Base-by-base conservation (phyloP, 1,284 basidiomycete genomes). In the Trichosporon sp. region DNA sequence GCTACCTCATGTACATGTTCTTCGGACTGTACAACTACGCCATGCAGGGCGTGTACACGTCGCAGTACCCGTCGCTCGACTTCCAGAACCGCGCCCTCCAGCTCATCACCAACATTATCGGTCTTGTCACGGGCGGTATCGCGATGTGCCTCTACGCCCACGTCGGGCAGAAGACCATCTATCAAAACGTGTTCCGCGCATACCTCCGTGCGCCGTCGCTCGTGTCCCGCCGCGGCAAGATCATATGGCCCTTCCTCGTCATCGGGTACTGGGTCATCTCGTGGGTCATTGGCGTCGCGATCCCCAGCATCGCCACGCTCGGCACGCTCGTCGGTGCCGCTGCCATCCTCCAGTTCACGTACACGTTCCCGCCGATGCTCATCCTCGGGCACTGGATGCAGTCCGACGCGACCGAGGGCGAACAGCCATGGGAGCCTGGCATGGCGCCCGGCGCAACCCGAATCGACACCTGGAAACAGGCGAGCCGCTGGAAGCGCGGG, bases 61-160 rank as follows among this genome's bases (percentile, higher is more conserved):
- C 87, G 11, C 82, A 87, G 38, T 84, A 88, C 21, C 88, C 89
- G 0, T 90, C 86, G 79, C 89, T 90, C 75, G 90, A 90, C 31
- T 85, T 90, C 31, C 86, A 85, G 71, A 84, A 84, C 61, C 84
- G 84, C 75, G 74, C 81, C 19, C 78, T 84, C 71, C 85, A 86
- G 77, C 84, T 83, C 2, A 74, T 79, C 74, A 86, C 87, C 16
- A 90, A 90, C 71, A 85, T 85, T 0, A 76, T 89, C 19, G 84
- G 85, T 12, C 67, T 75, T 16, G 35, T 71, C 40, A 65, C 63
- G 48, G n/a, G 85, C 51, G 83, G 88, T 38, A 87, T 89, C 65
- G 88, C 88, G 0, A 88, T 87, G 32, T 88, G 89, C 16, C 77
- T 91, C 48, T 91, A 91, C 74, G 87, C 88, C 11, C 90, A 90